phyloP scores from a whole-genome alignment of 179 eudicot species.

The Nepenthes alata region DNA sequence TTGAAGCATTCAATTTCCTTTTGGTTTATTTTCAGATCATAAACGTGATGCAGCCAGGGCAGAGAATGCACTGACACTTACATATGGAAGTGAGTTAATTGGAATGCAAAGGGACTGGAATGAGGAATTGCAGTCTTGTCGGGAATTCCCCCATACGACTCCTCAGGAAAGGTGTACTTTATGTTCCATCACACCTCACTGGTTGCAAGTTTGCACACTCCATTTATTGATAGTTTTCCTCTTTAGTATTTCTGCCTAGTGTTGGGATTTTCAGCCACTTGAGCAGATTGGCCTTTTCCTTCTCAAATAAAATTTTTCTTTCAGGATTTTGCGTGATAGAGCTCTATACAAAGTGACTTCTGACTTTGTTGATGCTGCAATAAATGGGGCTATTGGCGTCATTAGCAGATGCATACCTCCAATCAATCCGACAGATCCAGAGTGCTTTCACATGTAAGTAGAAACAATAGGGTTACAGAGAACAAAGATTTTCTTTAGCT shows the following conservation, averaged over 20 bases:
- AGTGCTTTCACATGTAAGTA: slow-evolving; percentile 98
- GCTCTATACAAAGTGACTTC: slow-evolving; percentile 95
- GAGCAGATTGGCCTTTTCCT: not conserved
- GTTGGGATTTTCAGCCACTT: not conserved
- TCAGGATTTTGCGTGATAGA: slow-evolving; percentile 88
- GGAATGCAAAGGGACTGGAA: slow-evolving; percentile 99
- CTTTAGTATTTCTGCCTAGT: not conserved
- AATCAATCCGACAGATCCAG: slow-evolving; percentile 97
- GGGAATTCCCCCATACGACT: slow-evolving; percentile 82
- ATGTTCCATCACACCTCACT: not conserved
- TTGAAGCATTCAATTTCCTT: not conserved
- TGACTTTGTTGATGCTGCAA: slow-evolving; percentile 98
- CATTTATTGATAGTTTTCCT: not conserved
- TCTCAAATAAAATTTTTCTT: not conserved
- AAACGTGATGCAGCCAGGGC: slow-evolving; percentile 95
- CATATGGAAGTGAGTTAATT: slow-evolving; percentile 92
- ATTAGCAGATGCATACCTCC: slow-evolving; percentile 94
- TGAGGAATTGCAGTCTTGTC: slow-evolving; percentile 92
- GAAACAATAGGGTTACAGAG: not conserved
- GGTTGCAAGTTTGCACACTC: not conserved
- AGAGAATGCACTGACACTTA: slow-evolving; percentile 71
- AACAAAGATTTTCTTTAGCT: not conserved
- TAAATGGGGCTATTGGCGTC: slow-evolving; percentile 89
- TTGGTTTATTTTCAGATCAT: slow-evolving; percentile 42
- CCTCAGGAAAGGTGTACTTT: slow-evolving; percentile 66